Evolutionary conservation across 192 early-diverging fungal species (phyloP).

Genomic region (Rhizophagus clarus): DNA sequence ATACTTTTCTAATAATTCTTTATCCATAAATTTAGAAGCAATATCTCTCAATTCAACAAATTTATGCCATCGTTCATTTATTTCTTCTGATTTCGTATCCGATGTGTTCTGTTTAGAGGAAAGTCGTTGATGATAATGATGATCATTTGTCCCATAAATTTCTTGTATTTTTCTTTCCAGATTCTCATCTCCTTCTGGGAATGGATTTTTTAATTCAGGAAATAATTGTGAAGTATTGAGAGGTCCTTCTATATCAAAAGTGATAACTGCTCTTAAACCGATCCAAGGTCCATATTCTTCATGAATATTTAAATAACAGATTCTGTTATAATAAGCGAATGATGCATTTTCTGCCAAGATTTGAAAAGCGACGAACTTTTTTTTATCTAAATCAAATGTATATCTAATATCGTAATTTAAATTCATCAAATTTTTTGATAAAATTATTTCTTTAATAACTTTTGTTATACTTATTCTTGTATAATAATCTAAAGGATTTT

Average conservation of each 20-base stretch:
- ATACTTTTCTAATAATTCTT: neutral
- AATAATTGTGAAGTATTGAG: neutral
- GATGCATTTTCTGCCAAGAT: neutral
- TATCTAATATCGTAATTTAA: conserved; percentile 15
- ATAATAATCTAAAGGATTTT: conserved; percentile 1
- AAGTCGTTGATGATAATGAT: neutral
- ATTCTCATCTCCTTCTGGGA: neutral
- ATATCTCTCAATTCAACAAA: conserved; percentile 19
- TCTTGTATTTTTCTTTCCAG: neutral
- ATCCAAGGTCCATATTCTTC: conserved; percentile 15
- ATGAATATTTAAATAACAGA: conserved; percentile 5
- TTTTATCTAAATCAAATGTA: conserved; percentile 7
- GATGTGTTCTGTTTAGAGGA: neutral
- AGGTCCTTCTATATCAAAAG: conserved; percentile 20
- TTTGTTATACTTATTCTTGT: neutral
- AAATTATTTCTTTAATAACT: neutral
- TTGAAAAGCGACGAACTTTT: conserved; percentile 16
- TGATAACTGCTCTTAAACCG: conserved; percentile 21
- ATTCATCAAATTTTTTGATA: neutral
- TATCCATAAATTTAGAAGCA: conserved; percentile 1
- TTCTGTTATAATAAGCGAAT: conserved; percentile 15
- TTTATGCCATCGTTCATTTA: neutral
- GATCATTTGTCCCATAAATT: conserved; percentile 6
- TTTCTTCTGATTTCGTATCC: neutral
- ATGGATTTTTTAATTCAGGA: conserved; percentile 18